phyloP scores from a whole-genome alignment of 768 basidiomycete species.

The Russula griseocarnosa region DNA sequence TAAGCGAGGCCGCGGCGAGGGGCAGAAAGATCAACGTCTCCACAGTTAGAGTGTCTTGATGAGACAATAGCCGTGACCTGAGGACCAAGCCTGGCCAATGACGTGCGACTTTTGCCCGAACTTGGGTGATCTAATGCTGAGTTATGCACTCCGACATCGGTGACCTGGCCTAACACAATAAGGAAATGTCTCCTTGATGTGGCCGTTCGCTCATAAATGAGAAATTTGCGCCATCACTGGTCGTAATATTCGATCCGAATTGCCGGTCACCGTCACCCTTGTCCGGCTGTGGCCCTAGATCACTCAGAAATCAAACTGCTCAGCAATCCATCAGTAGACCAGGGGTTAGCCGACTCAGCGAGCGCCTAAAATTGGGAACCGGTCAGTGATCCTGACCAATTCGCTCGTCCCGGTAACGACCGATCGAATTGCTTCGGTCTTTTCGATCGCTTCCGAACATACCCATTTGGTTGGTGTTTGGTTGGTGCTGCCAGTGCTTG shows the following conservation, averaged over 20 bases:
- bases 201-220: slow-evolving; percentile 18
- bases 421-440: slow-evolving; percentile 16
- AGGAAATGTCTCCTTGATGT: slow-evolving; percentile 23
- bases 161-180: slow-evolving; percentile 26
- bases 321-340: slow-evolving; percentile 1
- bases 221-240: slow-evolving; percentile 17
- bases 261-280: neutral
- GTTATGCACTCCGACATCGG: slow-evolving; percentile 17
- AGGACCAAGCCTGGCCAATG: slow-evolving; percentile 20
- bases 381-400: slow-evolving; percentile 2
- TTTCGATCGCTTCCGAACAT: slow-evolving; percentile 23
- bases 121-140: slow-evolving; percentile 9
- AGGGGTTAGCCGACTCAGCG: neutral
- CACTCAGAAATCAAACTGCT: neutral
- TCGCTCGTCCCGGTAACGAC: neutral
- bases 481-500: too few relatives aligned
- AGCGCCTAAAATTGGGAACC: slow-evolving; percentile 7
- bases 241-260: slow-evolving; percentile 7
- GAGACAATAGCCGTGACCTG: slow-evolving; percentile 20
- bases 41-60: slow-evolving; percentile 21
- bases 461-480: slow-evolving; percentile 8
- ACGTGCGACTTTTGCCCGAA: slow-evolving; percentile 16
- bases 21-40: slow-evolving; percentile 25
- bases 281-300: slow-evolving; percentile 9
- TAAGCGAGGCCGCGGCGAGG: slow-evolving; percentile 31